Evolutionary conservation across 768 basidiomycete species (phyloP), one percentile per base, ranked within the genome.

Genomic region (Kwoniella heveanensis): DNA sequence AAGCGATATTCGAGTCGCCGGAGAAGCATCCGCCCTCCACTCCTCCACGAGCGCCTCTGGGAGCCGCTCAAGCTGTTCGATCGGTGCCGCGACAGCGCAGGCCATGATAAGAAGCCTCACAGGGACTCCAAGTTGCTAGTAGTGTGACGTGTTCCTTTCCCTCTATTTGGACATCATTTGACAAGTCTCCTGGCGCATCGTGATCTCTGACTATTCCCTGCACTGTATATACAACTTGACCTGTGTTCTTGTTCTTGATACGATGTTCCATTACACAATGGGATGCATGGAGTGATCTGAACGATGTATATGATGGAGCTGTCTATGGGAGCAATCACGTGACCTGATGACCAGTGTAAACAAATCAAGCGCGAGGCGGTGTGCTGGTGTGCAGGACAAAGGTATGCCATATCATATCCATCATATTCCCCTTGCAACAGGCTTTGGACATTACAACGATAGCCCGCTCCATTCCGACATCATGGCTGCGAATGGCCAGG

Each of bases 1-100:
- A 67, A 56, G 60, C 61, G 19, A 60, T 67, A 12, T 67, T 67
- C 55, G 66, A 67, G n/a, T 64, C 63, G 8, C 63, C 63, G 24
- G 63, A 64, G 25, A 64, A 58, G 60, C 49, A 36, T 36, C 32
- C 27, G n/a, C 21, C 32, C 7, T 27, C 57, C n/a, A 32, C 60
- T 30, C 54, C 60, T 22, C 60, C 60, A 27, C 54, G 54, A 44
- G 46, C 32, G 10, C 60, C 60, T n/a, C 54, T 62, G 7, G 25
- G 54, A 26, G 53, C 53, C 0, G 47, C 60, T 46, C 60, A 62
- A 37, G 39, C 53, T 37, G 30, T 62, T 15, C 44, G 60, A 37
- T 62, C 60, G 19, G 60, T 62, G 7, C 60, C 60, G 1, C 48
- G 60, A 19, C 60, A 62, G 47, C 53, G 60, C 12, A 25, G 53